Conservation (phyloP, 2,329 filamentous ascomycete genomes). For the Aspergillus fijiensis region DNA sequence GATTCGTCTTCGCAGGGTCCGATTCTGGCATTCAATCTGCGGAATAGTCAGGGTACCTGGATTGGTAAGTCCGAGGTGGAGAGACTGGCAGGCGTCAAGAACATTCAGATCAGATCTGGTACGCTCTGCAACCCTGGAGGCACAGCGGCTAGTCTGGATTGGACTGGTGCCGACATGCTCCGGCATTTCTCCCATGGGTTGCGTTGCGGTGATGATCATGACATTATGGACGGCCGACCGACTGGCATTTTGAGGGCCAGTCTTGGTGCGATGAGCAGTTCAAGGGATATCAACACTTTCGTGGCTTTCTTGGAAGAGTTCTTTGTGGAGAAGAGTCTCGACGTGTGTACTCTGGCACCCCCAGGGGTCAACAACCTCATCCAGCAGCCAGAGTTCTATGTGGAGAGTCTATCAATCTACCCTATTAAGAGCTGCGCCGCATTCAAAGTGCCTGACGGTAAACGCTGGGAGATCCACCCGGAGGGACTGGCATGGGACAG, state of each 20-base stretch:
- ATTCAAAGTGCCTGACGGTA: constrained; percentile 64
- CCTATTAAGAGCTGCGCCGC: constrained; percentile 94
- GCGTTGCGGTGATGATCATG: constrained; percentile 78
- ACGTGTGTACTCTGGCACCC: constrained; percentile 18
- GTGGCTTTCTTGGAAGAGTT: constrained; percentile 71
- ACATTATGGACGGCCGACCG: constrained; percentile 79
- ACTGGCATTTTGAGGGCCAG: constrained; percentile 85
- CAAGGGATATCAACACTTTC: constrained; percentile 70
- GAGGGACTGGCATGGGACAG: constrained; percentile 93
- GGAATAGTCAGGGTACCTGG: constrained; percentile 68
- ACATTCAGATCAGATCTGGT: constrained; percentile 82
- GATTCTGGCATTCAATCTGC: constrained; percentile 79
- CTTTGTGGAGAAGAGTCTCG: constrained; percentile 49
- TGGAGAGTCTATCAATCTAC: constrained; percentile 73
- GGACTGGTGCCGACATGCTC: constrained; percentile 78
- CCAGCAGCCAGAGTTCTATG: constrained; percentile 41
- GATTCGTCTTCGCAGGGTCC: constrained; percentile 62
- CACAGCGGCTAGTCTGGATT: constrained; percentile 67
- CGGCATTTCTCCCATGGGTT: constrained; percentile 82
- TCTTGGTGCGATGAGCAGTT: constrained; percentile 84
- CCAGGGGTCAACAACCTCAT: constrained; percentile 10
- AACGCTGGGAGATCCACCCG: constrained; percentile 70
- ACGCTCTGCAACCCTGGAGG: constrained; percentile 91
- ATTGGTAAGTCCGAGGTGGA: constrained; percentile 82
- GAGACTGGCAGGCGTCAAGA: constrained; percentile 74